Conservation (phyloP, 140 eudicot genomes). For the Flaveria floridana region DNA sequence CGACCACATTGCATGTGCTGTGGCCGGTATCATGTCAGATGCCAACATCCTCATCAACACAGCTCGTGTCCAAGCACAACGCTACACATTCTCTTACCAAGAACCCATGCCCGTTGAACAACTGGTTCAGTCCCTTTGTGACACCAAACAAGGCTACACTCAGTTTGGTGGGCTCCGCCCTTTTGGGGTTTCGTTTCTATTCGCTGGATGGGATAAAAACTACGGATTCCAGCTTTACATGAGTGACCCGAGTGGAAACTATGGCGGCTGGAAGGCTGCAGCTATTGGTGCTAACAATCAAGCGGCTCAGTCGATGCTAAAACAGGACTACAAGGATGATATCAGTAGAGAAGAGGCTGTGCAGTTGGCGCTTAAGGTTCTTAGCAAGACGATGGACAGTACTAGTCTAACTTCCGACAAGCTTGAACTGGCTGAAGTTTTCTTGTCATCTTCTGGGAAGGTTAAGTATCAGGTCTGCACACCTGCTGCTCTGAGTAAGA, state of each 20-base stretch:
- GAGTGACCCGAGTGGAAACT: conserved; percentile 97
- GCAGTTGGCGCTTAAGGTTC: conserved; percentile 82
- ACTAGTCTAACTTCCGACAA: conserved; percentile 91
- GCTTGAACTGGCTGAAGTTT: conserved; percentile 82
- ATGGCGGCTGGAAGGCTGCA: conserved; percentile 95
- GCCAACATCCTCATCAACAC: conserved; percentile 95
- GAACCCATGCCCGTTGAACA: conserved; percentile 96
- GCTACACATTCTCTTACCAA: conserved; percentile 75
- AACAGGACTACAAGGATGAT: conserved; percentile 93
- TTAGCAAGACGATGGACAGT: conserved; percentile 95
- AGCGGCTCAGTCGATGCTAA: conserved; percentile 92
- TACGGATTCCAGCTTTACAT: conserved; percentile 82
- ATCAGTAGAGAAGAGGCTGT: conserved; percentile 78
- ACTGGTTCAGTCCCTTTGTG: conserved; percentile 81
- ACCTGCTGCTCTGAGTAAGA: conserved; percentile 60
- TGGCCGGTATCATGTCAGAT: conserved; percentile 92
- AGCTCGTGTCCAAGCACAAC: conserved; percentile 84
- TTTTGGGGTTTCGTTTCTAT: conserved; percentile 81
- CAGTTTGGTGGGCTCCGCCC: conserved; percentile 96
- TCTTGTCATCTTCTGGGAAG: conserved; percentile 58
- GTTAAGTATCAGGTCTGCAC: conserved; percentile 85
- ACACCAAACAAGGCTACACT: conserved; percentile 95
- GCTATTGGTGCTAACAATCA: conserved; percentile 90
- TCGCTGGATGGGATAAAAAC: conserved; percentile 94
- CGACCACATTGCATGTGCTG: conserved; percentile 86